These are phyloP conservation scores for Pythium vanterpoolii DNA, from an alignment of 352 stramenopile genomes.

Conservation along the genomic window DNA sequence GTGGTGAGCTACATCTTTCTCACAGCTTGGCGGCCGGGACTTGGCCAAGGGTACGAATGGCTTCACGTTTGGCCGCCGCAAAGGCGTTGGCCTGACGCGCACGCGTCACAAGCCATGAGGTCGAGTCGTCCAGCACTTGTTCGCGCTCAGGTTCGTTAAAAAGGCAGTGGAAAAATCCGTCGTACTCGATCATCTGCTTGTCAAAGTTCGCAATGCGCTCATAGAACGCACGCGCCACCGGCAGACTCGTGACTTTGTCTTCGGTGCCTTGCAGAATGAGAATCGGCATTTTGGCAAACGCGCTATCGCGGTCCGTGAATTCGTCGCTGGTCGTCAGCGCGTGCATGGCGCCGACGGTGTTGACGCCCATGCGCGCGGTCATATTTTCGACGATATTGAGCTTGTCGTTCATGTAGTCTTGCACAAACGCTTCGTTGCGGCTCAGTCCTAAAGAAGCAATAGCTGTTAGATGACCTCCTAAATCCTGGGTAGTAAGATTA, in stretches of 20 bases:
- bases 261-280: constrained; percentile 44
- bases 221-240: constrained; percentile 37
- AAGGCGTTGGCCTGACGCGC: constrained; percentile 6
- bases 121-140: constrained; percentile 43
- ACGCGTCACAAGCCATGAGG: constrained; percentile 30
- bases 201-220: constrained; percentile 38
- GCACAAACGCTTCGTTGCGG: constrained; percentile 37
- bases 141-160: constrained; percentile 61
- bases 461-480: no score
- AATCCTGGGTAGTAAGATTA: no score
- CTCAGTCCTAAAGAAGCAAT: constrained; percentile 26
- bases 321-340: constrained; percentile 7
- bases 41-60: constrained; percentile 1
- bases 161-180: constrained; percentile 59
- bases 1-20: no score
- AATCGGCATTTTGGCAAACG: constrained; percentile 27
- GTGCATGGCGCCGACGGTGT: constrained; percentile 27
- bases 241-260: constrained; percentile 45
- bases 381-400: constrained; percentile 50
- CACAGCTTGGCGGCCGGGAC: constrained; percentile 3
- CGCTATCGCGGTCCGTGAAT: constrained; percentile 20
- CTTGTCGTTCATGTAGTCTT: constrained; percentile 51
- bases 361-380: constrained; percentile 34
- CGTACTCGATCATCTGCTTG: constrained; percentile 64
- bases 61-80: constrained; percentile 1